These are phyloP conservation scores for Martiniozyma abietophila DNA, from an alignment of 805 yeast genomes.

Conservation along the genomic window DNA sequence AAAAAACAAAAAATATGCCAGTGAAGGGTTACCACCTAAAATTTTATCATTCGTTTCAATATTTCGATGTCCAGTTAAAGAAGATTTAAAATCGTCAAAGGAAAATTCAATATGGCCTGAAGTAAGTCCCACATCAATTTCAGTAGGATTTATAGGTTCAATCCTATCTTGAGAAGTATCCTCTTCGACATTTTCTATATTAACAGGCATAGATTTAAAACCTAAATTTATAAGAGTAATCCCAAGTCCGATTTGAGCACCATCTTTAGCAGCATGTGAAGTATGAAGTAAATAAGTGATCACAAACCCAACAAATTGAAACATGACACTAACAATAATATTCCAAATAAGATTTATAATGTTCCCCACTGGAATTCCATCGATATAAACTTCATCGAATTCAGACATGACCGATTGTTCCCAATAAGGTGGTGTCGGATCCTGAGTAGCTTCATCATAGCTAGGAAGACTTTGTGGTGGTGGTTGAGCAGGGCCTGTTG, in stretches of 20 bases:
- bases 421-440: slow-evolving; percentile 95
- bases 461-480: slow-evolving; percentile 66
- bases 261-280: slow-evolving; percentile 94
- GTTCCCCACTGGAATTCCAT: slow-evolving; percentile 93
- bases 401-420: slow-evolving; percentile 80
- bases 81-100: slow-evolving; percentile 21
- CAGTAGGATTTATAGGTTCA: slow-evolving; percentile 50
- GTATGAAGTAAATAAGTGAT: slow-evolving; percentile 87
- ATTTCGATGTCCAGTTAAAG: slow-evolving; percentile 11
- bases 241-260: slow-evolving; percentile 89
- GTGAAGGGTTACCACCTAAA: slow-evolving; percentile 31
- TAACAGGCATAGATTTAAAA: slow-evolving; percentile 41
- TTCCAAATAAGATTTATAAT: slow-evolving; percentile 88
- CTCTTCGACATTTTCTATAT: slow-evolving; percentile 13
- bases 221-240: slow-evolving; percentile 71
- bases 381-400: slow-evolving; percentile 85
- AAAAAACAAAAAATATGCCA: slow-evolving; percentile 55
- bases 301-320: slow-evolving; percentile 89
- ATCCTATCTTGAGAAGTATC: slow-evolving; percentile 27
- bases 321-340: slow-evolving; percentile 76
- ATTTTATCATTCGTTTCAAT: slow-evolving; percentile 6
- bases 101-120: slow-evolving; percentile 18
- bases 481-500: slow-evolving; percentile 32
- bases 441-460: slow-evolving; percentile 92
- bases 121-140: slow-evolving; percentile 32